phyloP scores from a whole-genome alignment of 176 grass and related monocot genomes.

The Oryza brachyantha region DNA sequence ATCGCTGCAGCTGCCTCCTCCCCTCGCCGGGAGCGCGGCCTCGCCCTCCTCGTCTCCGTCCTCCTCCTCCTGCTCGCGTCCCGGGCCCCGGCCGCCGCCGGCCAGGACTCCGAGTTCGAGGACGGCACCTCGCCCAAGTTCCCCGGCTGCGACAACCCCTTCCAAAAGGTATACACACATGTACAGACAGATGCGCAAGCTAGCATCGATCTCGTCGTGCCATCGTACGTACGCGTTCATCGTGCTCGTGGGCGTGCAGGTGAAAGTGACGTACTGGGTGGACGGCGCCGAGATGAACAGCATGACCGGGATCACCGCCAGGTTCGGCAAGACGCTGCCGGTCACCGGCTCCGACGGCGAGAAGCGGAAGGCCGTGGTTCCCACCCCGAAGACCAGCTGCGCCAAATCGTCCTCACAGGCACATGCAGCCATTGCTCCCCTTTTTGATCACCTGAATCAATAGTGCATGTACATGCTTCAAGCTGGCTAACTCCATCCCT shows the following conservation, averaged over 20 bases:
- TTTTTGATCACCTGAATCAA: no score
- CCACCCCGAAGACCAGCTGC: conserved; percentile 58
- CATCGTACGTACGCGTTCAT: neutral
- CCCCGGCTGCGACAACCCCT: conserved; percentile 61
- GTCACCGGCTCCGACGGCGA: neutral
- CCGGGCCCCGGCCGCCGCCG: conserved; percentile 10
- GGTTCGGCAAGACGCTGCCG: conserved; percentile 68
- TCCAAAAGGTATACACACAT: conserved; percentile 66
- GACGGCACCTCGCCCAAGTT: conserved; percentile 54
- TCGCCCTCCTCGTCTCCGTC: conserved; percentile 24
- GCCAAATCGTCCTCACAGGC: conserved; percentile 37
- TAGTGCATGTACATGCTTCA: no score
- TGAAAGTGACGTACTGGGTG: conserved; percentile 79
- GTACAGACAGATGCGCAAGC: no score
- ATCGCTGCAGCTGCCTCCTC: conserved; percentile 15
- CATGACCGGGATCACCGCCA: conserved; percentile 60
- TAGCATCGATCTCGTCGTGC: no score
- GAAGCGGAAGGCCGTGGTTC: conserved; percentile 18
- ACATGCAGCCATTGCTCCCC: neutral
- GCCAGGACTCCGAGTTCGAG: conserved; percentile 32
- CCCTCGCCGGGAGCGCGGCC: conserved; percentile 1
- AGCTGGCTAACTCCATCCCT: no score
- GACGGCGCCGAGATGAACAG: conserved; percentile 47
- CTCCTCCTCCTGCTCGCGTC: conserved; percentile 32
- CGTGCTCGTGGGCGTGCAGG: conserved; percentile 43